Conservation (phyloP, 192 early-diverging fungal genomes). For the Podila horticola region DNA sequence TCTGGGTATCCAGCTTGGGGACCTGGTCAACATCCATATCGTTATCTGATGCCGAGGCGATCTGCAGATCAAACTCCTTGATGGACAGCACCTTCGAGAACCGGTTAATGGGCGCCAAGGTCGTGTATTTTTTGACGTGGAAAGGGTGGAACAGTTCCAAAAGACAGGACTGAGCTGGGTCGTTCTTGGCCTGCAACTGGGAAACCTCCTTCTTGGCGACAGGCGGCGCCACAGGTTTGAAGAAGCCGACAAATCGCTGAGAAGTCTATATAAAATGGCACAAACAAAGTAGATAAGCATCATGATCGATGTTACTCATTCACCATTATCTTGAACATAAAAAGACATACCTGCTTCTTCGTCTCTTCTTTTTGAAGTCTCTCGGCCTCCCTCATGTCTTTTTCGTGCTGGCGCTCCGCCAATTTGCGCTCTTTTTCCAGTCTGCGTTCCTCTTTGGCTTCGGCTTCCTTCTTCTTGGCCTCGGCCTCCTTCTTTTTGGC, state of each 20-base stretch:
- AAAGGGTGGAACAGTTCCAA: slow-evolving; percentile 66
- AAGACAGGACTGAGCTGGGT: slow-evolving; percentile 24
- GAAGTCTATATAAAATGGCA: slow-evolving; percentile 28
- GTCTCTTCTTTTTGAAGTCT: slow-evolving; percentile 51
- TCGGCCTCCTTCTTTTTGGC: slow-evolving; percentile 50
- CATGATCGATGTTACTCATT: background rate
- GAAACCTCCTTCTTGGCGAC: slow-evolving; percentile 36
- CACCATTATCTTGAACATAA: slow-evolving; percentile 2
- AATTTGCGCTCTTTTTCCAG: slow-evolving; percentile 54
- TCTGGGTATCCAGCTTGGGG: background rate
- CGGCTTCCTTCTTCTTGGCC: slow-evolving; percentile 51
- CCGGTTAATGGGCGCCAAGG: slow-evolving; percentile 53
- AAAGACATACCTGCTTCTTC: slow-evolving; percentile 52
- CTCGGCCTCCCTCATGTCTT: slow-evolving; percentile 52
- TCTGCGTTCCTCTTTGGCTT: slow-evolving; percentile 43
- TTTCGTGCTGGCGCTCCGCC: slow-evolving; percentile 43
- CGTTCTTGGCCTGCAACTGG: slow-evolving; percentile 13
- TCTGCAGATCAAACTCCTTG: slow-evolving; percentile 17
- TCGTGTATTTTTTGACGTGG: slow-evolving; percentile 62
- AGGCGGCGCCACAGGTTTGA: slow-evolving; percentile 19
- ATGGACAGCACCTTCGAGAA: slow-evolving; percentile 32
- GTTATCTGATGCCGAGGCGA: slow-evolving; percentile 2
- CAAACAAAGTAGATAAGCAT: background rate
- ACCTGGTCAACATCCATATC: slow-evolving; percentile 33
- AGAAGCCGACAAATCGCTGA: slow-evolving; percentile 52